Percentiles rank a stretch among this genome's conserved stretches.
phyloP scores from a whole-genome alignment of 495 filamentous ascomycete species.

The Poronia punctata region DNA sequence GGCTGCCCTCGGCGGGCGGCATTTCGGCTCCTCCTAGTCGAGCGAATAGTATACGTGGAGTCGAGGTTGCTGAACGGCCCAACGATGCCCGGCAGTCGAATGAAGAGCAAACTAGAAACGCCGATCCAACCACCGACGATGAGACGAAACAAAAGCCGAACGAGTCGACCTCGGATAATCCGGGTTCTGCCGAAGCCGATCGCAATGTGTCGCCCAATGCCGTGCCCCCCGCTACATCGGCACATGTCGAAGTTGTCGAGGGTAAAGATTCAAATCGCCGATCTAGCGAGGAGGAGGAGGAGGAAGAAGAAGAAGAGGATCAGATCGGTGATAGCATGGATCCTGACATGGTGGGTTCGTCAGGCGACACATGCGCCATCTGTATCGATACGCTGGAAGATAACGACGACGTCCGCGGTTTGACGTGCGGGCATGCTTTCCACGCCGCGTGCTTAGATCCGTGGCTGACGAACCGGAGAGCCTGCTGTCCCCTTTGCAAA shows the following conservation, averaged over 20 bases:
- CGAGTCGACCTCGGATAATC: conserved; percentile 7
- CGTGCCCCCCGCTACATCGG: conserved; percentile 4
- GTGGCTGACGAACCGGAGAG: conserved; percentile 87
- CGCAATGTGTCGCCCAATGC: conserved; percentile 5
- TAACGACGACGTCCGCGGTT: conserved; percentile 87
- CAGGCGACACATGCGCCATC: conserved; percentile 95
- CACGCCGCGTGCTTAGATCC: conserved; percentile 91
- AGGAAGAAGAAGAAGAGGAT: conserved; percentile 74
- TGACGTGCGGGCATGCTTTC: conserved; percentile 94
- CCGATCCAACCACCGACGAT: neutral
- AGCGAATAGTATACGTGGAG: conserved; percentile 57
- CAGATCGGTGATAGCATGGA: conserved; percentile 77
- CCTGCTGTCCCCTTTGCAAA: conserved; percentile 96
- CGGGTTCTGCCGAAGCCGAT: neutral
- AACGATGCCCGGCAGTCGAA: conserved; percentile 30
- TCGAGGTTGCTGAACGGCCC: conserved; percentile 41
- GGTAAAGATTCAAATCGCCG: conserved; percentile 5
- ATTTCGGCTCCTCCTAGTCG: conserved; percentile 70
- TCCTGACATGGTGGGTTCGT: conserved; percentile 71
- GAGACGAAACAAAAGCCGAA: conserved; percentile 15
- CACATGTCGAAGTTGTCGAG: neutral
- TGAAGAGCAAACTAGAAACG: conserved; percentile 26
- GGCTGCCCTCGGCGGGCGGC: conserved; percentile 76
- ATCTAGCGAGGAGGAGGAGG: conserved; percentile 5
- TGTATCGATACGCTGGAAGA: conserved; percentile 92